Conservation (phyloP, 495 filamentous ascomycete genomes). For the Lasiosphaeria ovina region DNA sequence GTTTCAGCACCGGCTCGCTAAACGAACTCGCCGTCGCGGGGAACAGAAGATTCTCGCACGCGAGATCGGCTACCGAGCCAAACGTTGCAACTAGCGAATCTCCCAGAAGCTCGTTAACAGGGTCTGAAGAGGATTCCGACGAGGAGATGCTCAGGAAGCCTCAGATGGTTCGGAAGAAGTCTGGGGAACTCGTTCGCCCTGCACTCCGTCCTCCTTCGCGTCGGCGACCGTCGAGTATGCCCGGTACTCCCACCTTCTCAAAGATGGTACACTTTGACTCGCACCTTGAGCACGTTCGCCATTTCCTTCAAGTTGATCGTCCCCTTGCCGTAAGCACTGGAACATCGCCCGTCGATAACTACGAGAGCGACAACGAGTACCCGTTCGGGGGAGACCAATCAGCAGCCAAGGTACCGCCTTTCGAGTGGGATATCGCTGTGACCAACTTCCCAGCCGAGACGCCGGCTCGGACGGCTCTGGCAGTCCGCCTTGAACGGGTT, state of each 20-base stretch:
- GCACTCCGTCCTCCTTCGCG: slow-evolving; percentile 76
- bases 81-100: slow-evolving; percentile 53
- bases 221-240: slow-evolving; percentile 91
- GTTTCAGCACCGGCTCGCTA: slow-evolving; percentile 34
- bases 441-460: slow-evolving; percentile 77
- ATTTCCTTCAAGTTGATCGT: slow-evolving; percentile 89
- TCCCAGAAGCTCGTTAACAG: slow-evolving; percentile 53
- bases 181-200: slow-evolving; percentile 91
- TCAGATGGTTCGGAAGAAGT: slow-evolving; percentile 94
- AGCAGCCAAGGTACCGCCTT: slow-evolving; percentile 45
- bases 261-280: slow-evolving; percentile 97
- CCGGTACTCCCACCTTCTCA: slow-evolving; percentile 89
- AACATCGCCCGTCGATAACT: slow-evolving; percentile 87
- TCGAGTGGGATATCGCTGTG: slow-evolving; percentile 84
- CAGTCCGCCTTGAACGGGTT: slow-evolving; percentile 76
- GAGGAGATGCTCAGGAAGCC: slow-evolving; percentile 69
- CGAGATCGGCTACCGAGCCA: slow-evolving; percentile 79
- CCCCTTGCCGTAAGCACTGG: slow-evolving; percentile 93
- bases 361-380: slow-evolving; percentile 80
- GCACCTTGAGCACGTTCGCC: slow-evolving; percentile 88
- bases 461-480: slow-evolving; percentile 57
- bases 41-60: slow-evolving; percentile 60
- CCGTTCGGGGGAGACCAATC: slow-evolving; percentile 68
- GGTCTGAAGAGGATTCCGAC: slow-evolving; percentile 61
- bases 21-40: slow-evolving; percentile 33